Evolutionary conservation across 2,329 filamentous ascomycete genomes (phyloP).

Genomic region (Pseudocercospora fuligena): DNA sequence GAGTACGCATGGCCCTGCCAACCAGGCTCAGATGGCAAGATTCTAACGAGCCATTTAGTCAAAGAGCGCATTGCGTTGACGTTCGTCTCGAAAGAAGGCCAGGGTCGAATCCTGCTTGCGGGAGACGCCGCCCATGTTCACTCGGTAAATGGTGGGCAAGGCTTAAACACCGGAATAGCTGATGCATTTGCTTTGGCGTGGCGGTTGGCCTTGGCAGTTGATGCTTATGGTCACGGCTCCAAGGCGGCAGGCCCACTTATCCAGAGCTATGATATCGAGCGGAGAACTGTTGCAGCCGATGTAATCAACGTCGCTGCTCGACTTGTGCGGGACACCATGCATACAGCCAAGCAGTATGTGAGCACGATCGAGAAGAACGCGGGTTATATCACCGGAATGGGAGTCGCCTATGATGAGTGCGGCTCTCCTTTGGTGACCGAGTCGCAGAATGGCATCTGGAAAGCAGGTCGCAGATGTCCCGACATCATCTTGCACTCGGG

Average conservation of each 20-base stretch:
- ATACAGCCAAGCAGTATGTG: conserved; percentile 20
- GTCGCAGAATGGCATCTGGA: conserved; percentile 16
- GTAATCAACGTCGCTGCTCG: conserved; percentile 20
- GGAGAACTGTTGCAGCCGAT: conserved; percentile 17
- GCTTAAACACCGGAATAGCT: conserved; percentile 45
- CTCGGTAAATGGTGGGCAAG: conserved; percentile 45
- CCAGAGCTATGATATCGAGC: conserved; percentile 19
- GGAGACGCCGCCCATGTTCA: conserved; percentile 45
- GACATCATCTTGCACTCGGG: conserved; percentile 3
- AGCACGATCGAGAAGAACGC: conserved; percentile 21
- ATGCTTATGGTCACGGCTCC: not conserved
- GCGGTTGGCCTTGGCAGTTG: conserved; percentile 21
- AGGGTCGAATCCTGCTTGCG: conserved; percentile 34
- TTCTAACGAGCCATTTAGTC: conserved; percentile 8
- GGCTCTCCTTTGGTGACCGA: conserved; percentile 7
- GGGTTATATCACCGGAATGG: conserved; percentile 20
- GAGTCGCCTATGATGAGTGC: conserved; percentile 12
- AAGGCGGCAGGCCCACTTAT: not conserved
- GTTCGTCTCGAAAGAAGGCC: conserved; percentile 16
- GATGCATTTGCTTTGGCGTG: conserved; percentile 46
- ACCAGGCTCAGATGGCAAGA: not conserved
- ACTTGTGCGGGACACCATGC: conserved; percentile 17
- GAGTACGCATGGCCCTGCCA: not conserved
- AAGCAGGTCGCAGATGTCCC: conserved; percentile 15
- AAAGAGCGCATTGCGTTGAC: conserved; percentile 21